Percentiles rank a stretch among this genome's conserved stretches.
Evolutionary conservation across 2,329 filamentous ascomycete genomes (phyloP).

Genomic region (Orbilia oligospora): DNA sequence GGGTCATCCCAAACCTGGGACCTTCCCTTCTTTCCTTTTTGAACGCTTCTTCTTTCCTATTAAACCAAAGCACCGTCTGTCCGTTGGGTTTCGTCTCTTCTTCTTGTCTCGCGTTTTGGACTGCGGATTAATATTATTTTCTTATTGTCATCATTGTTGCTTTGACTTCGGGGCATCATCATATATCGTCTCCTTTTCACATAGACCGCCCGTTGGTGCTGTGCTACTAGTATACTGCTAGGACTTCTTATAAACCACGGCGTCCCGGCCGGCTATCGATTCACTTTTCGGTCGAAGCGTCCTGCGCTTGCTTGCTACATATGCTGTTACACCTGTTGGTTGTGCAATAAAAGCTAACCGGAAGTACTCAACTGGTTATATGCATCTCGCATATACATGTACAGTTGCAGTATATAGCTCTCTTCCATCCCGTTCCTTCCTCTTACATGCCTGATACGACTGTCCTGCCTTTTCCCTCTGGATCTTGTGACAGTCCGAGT

Average conservation of each 20-base stretch:
- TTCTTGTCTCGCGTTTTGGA: slow-evolving; percentile 49
- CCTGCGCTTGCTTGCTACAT: slow-evolving; percentile 1
- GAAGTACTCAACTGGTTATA: slow-evolving; percentile 56
- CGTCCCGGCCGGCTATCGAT: slow-evolving; percentile 38
- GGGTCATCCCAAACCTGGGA: slow-evolving; percentile 59
- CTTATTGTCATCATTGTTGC: slow-evolving; percentile 22
- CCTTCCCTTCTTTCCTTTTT: slow-evolving; percentile 61
- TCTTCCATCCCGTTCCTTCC: slow-evolving; percentile 37
- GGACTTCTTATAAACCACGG: slow-evolving; percentile 13
- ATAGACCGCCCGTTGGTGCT: background rate
- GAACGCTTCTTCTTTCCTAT: slow-evolving; percentile 62
- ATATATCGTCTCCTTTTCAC: background rate
- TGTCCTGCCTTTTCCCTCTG: slow-evolving; percentile 60
- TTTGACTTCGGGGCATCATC: slow-evolving; percentile 7
- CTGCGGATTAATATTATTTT: slow-evolving; percentile 22
- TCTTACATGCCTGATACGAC: slow-evolving; percentile 62
- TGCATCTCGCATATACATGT: slow-evolving; percentile 50
- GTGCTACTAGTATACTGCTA: background rate
- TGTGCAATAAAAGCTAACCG: slow-evolving; percentile 44
- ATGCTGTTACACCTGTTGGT: slow-evolving; percentile 21
- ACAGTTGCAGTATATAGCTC: slow-evolving; percentile 58
- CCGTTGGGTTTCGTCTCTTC: slow-evolving; percentile 59
- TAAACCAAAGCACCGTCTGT: slow-evolving; percentile 59
- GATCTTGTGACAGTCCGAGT: slow-evolving; percentile 60
- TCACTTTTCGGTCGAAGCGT: slow-evolving; percentile 32